phyloP scores from a whole-genome alignment of 2,329 filamentous ascomycete species.

The Aspergillus arachidicola region DNA sequence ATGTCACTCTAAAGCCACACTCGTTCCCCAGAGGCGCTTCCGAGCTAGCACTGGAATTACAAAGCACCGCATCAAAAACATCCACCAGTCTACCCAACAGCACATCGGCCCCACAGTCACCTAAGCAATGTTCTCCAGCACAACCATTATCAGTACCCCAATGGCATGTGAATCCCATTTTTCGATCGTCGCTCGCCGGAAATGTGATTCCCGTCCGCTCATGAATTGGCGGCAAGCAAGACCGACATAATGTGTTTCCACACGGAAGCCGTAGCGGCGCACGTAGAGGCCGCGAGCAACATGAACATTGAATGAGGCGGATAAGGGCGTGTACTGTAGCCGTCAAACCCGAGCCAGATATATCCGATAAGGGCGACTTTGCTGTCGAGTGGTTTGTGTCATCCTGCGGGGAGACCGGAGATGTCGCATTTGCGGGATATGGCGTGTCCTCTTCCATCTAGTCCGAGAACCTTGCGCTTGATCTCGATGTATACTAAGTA shows the following conservation, averaged over 20 bases:
- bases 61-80: slow-evolving; percentile 50
- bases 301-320: slow-evolving; percentile 74
- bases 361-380: neutral
- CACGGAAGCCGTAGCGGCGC: slow-evolving; percentile 78
- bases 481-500: neutral
- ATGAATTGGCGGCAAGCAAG: slow-evolving; percentile 70
- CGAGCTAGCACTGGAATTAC: slow-evolving; percentile 1
- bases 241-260: slow-evolving; percentile 74
- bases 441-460: neutral
- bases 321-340: slow-evolving; percentile 60
- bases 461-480: neutral
- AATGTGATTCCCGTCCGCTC: slow-evolving; percentile 74
- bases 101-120: slow-evolving; percentile 77
- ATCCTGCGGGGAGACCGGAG: slow-evolving; percentile 9
- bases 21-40: slow-evolving; percentile 10
- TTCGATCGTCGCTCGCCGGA: slow-evolving; percentile 67
- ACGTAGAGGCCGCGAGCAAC: slow-evolving; percentile 69
- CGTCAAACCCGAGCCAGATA: neutral
- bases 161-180: slow-evolving; percentile 74
- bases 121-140: slow-evolving; percentile 69
- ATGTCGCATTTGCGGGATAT: neutral
- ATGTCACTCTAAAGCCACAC: slow-evolving; percentile 32
- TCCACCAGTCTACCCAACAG: slow-evolving; percentile 72
- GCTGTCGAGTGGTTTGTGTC: neutral
- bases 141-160: slow-evolving; percentile 55